Conservation (phyloP, 257 asterid genomes). For the Primulina eburnea region DNA sequence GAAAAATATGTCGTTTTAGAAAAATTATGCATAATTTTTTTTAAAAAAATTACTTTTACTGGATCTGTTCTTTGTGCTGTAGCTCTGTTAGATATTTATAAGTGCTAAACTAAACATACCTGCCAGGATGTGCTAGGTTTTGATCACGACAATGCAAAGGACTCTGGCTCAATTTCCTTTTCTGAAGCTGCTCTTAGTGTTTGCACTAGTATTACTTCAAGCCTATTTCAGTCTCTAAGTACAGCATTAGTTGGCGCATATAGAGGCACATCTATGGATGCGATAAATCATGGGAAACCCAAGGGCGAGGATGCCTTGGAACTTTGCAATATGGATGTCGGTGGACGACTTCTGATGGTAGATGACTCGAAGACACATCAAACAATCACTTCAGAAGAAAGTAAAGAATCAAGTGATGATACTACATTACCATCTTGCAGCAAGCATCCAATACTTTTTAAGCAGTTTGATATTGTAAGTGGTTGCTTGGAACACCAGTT, state of each 20-base stretch:
- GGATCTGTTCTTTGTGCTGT: not conserved
- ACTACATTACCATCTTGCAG: slow-evolving; percentile 34
- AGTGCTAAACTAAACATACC: slow-evolving; percentile 20
- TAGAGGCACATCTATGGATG: slow-evolving; percentile 38
- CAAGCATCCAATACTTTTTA: slow-evolving; percentile 37
- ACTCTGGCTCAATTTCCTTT: slow-evolving; percentile 47
- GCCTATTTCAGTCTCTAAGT: slow-evolving; percentile 51
- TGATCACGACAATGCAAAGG: slow-evolving; percentile 26
- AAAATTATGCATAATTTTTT: not conserved
- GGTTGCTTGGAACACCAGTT: slow-evolving; percentile 88
- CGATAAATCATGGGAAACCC: no score
- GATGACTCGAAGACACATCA: slow-evolving; percentile 31
- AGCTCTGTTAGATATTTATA: not conserved
- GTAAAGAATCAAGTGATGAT: slow-evolving; percentile 5
- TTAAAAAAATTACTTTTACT: not conserved
- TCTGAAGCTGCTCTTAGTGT: slow-evolving; percentile 56
- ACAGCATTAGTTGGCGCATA: slow-evolving; percentile 45
- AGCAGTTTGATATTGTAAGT: slow-evolving; percentile 77
- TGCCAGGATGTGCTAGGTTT: slow-evolving; percentile 47
- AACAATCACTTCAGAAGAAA: slow-evolving; percentile 9
- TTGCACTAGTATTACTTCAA: slow-evolving; percentile 50
- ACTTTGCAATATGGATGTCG: slow-evolving; percentile 31
- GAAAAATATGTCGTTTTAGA: not conserved
- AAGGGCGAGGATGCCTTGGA: no score
- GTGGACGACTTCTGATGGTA: slow-evolving; percentile 19